A percentile compares a stretch with the other conserved stretches of the same genome.
Conservation (phyloP, 2,329 filamentous ascomycete genomes). For the Ascocoryne sarcoides region DNA sequence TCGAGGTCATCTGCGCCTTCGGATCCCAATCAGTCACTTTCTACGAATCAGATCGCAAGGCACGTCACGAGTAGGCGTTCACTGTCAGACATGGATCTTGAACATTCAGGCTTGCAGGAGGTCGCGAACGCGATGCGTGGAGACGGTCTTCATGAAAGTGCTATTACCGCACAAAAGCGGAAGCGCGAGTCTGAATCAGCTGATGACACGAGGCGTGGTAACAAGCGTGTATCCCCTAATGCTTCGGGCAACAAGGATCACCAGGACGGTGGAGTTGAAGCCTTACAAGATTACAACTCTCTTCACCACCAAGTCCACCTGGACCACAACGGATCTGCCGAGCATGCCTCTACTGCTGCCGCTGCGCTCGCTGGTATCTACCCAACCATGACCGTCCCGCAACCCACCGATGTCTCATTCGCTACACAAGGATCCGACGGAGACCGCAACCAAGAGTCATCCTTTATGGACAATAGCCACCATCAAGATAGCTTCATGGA, state of each 20-base stretch:
- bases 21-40: slow-evolving; percentile 10
- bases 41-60: slow-evolving; percentile 25
- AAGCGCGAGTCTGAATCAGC: slow-evolving; percentile 29
- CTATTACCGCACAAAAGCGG: slow-evolving; percentile 24
- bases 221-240: slow-evolving; percentile 29
- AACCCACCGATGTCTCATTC: slow-evolving; percentile 45
- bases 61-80: slow-evolving; percentile 16
- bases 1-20: slow-evolving; percentile 28
- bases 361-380: slow-evolving; percentile 37
- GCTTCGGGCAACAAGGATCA: slow-evolving; percentile 22
- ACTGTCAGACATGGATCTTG: slow-evolving; percentile 29
- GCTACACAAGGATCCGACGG: slow-evolving; percentile 35
- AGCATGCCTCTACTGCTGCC: slow-evolving; percentile 49
- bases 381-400: slow-evolving; percentile 45
- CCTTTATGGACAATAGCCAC: slow-evolving; percentile 33
- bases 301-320: slow-evolving; percentile 37
- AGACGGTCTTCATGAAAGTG: slow-evolving; percentile 17
- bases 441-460: slow-evolving; percentile 28
- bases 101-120: slow-evolving; percentile 29
- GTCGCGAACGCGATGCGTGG: slow-evolving; percentile 30
- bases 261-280: slow-evolving; percentile 23
- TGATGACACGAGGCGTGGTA: slow-evolving; percentile 28
- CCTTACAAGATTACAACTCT: slow-evolving; percentile 30
- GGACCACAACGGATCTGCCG: slow-evolving; percentile 44
- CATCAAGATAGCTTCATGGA: slow-evolving; percentile 30